Evolutionary conservation across 2,329 filamentous ascomycete genomes (phyloP).

Genomic region (Xylaria sp.): DNA sequence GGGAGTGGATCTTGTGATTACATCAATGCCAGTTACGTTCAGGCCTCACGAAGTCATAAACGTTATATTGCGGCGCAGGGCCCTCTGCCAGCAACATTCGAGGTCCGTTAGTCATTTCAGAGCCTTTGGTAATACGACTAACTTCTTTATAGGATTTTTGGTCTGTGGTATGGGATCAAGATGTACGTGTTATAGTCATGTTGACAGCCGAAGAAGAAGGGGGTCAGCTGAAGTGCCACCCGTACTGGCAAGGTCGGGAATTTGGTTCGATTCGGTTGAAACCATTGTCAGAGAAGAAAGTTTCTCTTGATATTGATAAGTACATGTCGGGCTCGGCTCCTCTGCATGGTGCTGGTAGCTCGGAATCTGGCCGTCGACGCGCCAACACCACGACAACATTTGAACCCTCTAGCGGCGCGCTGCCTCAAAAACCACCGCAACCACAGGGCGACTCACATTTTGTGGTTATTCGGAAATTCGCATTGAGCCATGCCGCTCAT

Average conservation of each 20-base stretch:
- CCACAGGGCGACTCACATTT: constrained; percentile 70
- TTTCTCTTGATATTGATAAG: constrained; percentile 77
- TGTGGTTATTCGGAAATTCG: constrained; percentile 88
- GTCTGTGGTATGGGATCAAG: constrained; percentile 97
- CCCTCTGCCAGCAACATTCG: constrained; percentile 89
- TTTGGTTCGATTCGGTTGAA: constrained; percentile 83
- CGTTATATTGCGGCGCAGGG: constrained; percentile 96
- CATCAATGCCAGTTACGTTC: constrained; percentile 91
- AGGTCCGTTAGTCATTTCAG: constrained; percentile 65
- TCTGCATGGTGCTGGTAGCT: constrained; percentile 43
- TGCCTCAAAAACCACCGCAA: constrained; percentile 45
- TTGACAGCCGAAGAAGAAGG: constrained; percentile 94
- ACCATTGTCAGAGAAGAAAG: constrained; percentile 81
- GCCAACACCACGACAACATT: constrained; percentile 64
- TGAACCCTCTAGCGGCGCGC: constrained; percentile 44
- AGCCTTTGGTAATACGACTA: constrained; percentile 35
- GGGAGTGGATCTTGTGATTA: constrained; percentile 83
- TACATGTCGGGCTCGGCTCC: constrained; percentile 55
- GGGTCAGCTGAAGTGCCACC: constrained; percentile 92
- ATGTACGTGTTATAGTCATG: constrained; percentile 95
- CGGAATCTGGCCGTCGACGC: constrained; percentile 60
- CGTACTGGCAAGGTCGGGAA: constrained; percentile 85
- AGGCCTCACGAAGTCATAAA: constrained; percentile 84
- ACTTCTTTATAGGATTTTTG: constrained; percentile 81
- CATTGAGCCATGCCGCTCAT: constrained; percentile 77